Percentiles rank a stretch among this genome's conserved stretches.
Conservation (phyloP, 225 moss, liverwort and hornwort genomes). For the Polytrichum formosum region DNA sequence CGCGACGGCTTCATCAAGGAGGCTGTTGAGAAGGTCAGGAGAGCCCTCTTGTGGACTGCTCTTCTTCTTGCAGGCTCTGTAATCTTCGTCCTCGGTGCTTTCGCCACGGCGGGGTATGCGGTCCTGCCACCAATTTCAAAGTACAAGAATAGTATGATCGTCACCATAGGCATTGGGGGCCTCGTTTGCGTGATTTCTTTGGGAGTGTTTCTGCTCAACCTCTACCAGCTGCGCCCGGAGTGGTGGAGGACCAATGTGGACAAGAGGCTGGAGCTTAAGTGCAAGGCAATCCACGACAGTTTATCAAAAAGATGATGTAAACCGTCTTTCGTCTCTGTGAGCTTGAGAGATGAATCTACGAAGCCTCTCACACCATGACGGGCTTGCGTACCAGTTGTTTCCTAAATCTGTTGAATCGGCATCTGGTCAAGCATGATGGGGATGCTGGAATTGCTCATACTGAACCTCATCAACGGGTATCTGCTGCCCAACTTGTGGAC, state of each 20-base stretch:
- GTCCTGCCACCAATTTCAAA: constrained; percentile 43
- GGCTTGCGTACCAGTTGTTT: too few species aligned
- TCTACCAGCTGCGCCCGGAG: constrained; percentile 44
- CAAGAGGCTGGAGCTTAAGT: constrained; percentile 12
- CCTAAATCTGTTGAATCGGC: too few species aligned
- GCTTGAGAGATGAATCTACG: too few species aligned
- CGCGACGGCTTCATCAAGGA: constrained; percentile 48
- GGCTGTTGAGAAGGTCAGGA: constrained; percentile 38
- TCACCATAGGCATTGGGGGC: constrained; percentile 31
- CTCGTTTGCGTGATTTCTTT: constrained; percentile 33
- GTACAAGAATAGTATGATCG: constrained; percentile 28
- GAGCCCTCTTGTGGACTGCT: constrained; percentile 40
- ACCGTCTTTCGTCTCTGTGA: too few species aligned
- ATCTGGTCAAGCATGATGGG: too few species aligned
- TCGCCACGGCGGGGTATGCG: constrained; percentile 37
- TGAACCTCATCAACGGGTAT: too few species aligned
- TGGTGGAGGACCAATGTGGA: constrained; percentile 21
- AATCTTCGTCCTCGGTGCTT: constrained; percentile 44
- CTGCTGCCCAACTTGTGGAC: constrained; percentile 15
- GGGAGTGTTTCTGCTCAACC: constrained; percentile 31
- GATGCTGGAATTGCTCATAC: too few species aligned
- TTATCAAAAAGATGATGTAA: not conserved
- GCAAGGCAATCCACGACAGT: constrained; percentile 7
- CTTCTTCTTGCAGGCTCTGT: constrained; percentile 41
- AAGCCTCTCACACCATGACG: too few species aligned